Evolutionary conservation across 2,329 filamentous ascomycete genomes (phyloP).

Genomic region (Beauveria pseudobassiana): DNA sequence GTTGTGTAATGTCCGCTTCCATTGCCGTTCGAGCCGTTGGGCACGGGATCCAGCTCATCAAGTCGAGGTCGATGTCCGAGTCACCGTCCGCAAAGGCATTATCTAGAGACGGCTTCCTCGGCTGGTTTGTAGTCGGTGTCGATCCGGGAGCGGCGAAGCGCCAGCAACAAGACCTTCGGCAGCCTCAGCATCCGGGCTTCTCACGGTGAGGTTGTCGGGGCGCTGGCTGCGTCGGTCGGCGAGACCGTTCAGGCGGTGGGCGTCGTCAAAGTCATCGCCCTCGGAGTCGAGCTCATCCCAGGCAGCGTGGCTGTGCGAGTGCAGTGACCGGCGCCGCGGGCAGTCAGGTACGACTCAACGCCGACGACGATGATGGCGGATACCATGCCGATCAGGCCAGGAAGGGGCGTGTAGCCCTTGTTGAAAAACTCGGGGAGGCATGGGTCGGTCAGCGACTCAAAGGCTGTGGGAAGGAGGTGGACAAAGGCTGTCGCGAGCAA

Average conservation of each 20-base stretch:
- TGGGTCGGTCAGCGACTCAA: conserved; percentile 57
- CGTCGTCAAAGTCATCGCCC: conserved; percentile 24
- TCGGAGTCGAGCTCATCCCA: conserved; percentile 41
- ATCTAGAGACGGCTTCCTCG: conserved; percentile 22
- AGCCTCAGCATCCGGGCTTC: conserved; percentile 44
- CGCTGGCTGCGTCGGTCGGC: conserved; percentile 34
- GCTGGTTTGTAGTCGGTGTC: conserved; percentile 30
- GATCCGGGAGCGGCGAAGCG: conserved; percentile 52
- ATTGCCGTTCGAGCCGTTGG: conserved; percentile 18
- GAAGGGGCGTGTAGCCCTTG: conserved; percentile 68
- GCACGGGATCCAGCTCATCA: conserved; percentile 50
- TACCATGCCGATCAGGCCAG: conserved; percentile 74
- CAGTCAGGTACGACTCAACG: conserved; percentile 84
- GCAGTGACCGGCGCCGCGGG: conserved; percentile 54
- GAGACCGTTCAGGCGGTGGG: conserved; percentile 25
- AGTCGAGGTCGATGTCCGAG: conserved; percentile 51
- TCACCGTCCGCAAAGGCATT: conserved; percentile 36
- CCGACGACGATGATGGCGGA: conserved; percentile 75
- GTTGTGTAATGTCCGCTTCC: conserved; percentile 23
- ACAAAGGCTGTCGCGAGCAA: conserved; percentile 83
- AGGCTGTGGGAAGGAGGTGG: conserved; percentile 63
- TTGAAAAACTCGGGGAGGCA: conserved; percentile 76
- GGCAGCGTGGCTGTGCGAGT: conserved; percentile 42
- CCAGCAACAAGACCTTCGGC: conserved; percentile 50
- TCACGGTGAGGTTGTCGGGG: conserved; percentile 42